Conservation (phyloP, 2,329 filamentous ascomycete species). For the Rhynchosporium graminicola region DNA sequence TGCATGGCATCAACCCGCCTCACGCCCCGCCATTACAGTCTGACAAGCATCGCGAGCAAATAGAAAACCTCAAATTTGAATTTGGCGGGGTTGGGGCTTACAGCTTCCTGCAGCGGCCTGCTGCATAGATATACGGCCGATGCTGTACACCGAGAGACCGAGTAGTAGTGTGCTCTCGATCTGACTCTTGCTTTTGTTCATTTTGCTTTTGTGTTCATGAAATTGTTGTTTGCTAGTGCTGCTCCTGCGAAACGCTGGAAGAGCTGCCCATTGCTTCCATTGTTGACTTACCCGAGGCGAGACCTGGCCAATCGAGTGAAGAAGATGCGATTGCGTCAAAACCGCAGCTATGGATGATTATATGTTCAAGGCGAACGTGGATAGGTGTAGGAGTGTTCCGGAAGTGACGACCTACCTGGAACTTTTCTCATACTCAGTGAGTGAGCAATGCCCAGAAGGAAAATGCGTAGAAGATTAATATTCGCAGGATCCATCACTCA, state of each 20-base stretch:
- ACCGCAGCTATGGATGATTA: conserved; percentile 40
- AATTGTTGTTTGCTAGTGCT: neutral
- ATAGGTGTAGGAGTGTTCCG: conserved; percentile 31
- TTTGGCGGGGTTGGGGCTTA: conserved; percentile 18
- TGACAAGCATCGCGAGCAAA: conserved; percentile 1
- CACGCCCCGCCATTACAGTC: conserved; percentile 1
- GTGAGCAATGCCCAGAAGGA: conserved; percentile 9
- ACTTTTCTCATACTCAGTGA: conserved; percentile 40
- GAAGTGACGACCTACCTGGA: conserved; percentile 39
- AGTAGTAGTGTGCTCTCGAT: conserved; percentile 12
- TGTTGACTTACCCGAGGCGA: neutral
- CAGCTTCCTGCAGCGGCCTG: neutral
- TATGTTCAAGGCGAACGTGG: conserved; percentile 40
- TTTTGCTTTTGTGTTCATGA: neutral
- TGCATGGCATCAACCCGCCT: neutral
- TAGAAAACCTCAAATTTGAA: neutral
- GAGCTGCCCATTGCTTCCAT: neutral
- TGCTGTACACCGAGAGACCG: conserved; percentile 13
- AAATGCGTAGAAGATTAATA: conserved; percentile 9
- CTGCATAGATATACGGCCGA: conserved; percentile 11
- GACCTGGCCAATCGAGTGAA: neutral
- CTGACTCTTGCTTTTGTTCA: neutral
- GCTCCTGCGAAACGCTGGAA: neutral
- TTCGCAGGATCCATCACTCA: conserved; percentile 36
- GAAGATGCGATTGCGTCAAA: conserved; percentile 10